Percentiles rank a stretch among this genome's conserved stretches.
Conservation (phyloP, 208 protist genomes). For the Leishmania lainsoni region DNA sequence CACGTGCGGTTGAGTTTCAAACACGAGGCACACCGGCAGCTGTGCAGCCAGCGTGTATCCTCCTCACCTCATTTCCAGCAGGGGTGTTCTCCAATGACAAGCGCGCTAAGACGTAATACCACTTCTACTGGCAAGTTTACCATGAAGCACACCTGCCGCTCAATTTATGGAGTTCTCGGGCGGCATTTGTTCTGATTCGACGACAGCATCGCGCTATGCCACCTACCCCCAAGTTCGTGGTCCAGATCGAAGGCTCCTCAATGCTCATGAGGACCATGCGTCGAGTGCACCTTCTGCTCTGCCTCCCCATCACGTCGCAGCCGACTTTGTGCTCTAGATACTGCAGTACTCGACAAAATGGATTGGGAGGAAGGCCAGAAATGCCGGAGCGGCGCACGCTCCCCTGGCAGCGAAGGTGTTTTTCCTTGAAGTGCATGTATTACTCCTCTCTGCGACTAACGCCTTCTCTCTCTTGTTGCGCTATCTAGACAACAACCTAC, state of each 20-base stretch:
- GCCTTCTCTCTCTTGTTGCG: too few relatives aligned
- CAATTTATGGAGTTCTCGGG: not conserved
- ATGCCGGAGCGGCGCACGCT: too few relatives aligned
- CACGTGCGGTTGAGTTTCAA: not conserved
- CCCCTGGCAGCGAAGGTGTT: too few relatives aligned
- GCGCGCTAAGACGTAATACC: not conserved
- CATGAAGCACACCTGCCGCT: not conserved
- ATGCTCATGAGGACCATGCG: not conserved
- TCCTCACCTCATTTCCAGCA: not conserved
- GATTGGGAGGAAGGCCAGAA: too few relatives aligned
- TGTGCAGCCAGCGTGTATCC: not conserved
- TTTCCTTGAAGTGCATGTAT: too few relatives aligned
- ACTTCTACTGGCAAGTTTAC: not conserved
- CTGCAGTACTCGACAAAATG: too few relatives aligned
- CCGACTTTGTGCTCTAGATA: too few relatives aligned
- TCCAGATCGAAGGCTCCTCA: not conserved
- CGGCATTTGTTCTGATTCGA: not conserved
- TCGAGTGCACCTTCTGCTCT: not conserved
- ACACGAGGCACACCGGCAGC: not conserved
- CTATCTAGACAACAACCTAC: too few relatives aligned
- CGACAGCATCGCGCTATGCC: not conserved
- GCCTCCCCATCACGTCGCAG: too few relatives aligned
- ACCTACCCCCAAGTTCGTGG: not conserved
- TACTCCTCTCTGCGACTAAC: too few relatives aligned
- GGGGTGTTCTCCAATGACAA: not conserved